Evolutionary conservation across 192 early-diverging fungal genomes (phyloP), one percentile per base, ranked within the genome.

Genomic region (Coemansia sp.): DNA sequence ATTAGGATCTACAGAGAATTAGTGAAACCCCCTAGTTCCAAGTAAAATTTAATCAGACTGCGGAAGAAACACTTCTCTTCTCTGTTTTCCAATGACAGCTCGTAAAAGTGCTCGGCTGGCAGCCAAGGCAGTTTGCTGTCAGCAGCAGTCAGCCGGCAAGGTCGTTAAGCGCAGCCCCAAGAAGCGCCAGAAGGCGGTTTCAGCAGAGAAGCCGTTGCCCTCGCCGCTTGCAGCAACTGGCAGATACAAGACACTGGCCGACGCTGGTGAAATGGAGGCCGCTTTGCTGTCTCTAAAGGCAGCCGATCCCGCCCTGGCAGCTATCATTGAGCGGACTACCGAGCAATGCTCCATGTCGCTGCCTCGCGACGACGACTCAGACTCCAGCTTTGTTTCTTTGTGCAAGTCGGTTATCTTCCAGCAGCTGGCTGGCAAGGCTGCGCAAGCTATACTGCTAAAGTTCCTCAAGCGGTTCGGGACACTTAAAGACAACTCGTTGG

Each of bases 381-480:
- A 74, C n/a, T 60, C 61, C 0, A 71, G 76, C 58, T 66, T 69
- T 43, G 40, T 71, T 0, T 62, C 71, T 17, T 30, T 81, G 14
- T 42, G 47, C 30, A 56, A 80, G 44, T 66, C 84, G 3, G 84
- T 90, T 37, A 71, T 90, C 34, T 88, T 82, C 54, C 88, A 90
- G 63, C 88, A 90, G 71, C 71, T 90, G 17, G 70, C 75, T 11
- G 88, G 88, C 14, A 84, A 82, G 34, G 88, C 87, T 6, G 87
- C 85, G 1, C 62, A 70, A 6, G 61, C 85, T 5, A 90, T 90
- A 54, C 51, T 70, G 9, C 51, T 70, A 1, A 48, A 76, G 40
- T 88, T 87, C 40, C 36, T 90, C 18, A 64, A 60, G 16, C 62
- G 76, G 7, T 88, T 82, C 41, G 74, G 78, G n/a, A 52, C 54